A percentile compares a stretch with the other conserved stretches of the same genome.
These are phyloP conservation scores for Dictyophora rubrovolvata DNA, from an alignment of 768 basidiomycete genomes.

Conservation along the genomic window DNA sequence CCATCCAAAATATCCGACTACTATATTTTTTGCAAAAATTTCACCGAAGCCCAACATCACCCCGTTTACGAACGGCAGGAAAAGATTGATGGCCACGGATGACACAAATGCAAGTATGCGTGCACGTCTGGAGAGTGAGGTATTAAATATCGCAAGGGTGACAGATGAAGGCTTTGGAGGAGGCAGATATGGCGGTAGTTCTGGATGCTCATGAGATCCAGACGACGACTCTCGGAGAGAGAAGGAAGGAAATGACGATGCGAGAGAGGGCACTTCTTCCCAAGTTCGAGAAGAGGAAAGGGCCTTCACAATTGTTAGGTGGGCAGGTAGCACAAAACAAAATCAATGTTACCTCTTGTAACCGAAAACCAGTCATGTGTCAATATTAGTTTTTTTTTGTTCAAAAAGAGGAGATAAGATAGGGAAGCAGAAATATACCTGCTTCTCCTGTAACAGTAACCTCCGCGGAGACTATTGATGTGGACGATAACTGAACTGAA, in stretches of 20 bases:
- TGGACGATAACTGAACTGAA: too few species aligned
- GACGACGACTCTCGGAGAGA: conserved; percentile 49
- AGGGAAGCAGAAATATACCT: conserved; percentile 1
- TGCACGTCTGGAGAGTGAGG: conserved; percentile 52
- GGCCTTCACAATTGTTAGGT: conserved; percentile 26
- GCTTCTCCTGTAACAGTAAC: conserved; percentile 20
- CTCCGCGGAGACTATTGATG: too few species aligned
- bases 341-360: background rate
- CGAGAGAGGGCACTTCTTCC: conserved; percentile 57
- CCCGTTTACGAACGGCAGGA: conserved; percentile 85
- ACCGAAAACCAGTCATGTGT: background rate
- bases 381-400: too few species aligned
- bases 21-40: conserved; percentile 50
- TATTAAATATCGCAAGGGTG: conserved; percentile 63
- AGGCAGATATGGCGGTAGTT: conserved; percentile 16
- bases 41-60: conserved; percentile 97
- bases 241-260: conserved; percentile 69
- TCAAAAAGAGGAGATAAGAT: background rate
- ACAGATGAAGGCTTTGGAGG: conserved; percentile 31
- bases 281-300: conserved; percentile 44
- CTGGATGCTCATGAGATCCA: conserved; percentile 13
- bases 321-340: background rate
- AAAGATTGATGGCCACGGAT: conserved; percentile 71
- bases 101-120: conserved; percentile 61
- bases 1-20: conserved; percentile 22